Percentiles rank a stretch among this genome's conserved stretches.
Evolutionary conservation across 148 eudicot species (phyloP).

Genomic region (Talinum fruticosum): DNA sequence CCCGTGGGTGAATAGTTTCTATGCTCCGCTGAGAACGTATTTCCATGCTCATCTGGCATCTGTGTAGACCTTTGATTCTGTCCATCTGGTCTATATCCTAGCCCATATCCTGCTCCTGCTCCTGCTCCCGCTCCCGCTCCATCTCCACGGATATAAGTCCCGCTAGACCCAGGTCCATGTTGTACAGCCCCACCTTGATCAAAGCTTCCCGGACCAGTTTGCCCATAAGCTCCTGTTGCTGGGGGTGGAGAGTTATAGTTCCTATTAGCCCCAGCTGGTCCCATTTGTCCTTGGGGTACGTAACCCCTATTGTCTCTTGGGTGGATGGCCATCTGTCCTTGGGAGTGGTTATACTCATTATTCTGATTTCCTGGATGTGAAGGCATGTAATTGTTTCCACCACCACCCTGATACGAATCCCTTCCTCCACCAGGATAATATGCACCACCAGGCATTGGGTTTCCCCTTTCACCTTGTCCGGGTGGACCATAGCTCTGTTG

Average conservation of each 20-base stretch:
- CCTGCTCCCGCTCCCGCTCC: constrained; percentile 17
- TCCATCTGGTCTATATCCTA: constrained; percentile 30
- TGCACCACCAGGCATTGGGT: constrained; percentile 24
- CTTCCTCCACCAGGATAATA: constrained; percentile 30
- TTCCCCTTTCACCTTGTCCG: constrained; percentile 35
- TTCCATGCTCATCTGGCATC: constrained; percentile 31
- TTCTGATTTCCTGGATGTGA: constrained; percentile 35
- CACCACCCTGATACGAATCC: constrained; percentile 35
- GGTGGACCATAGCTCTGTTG: constrained; percentile 41
- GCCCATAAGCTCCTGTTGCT: constrained; percentile 39
- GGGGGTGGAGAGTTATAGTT: constrained; percentile 29
- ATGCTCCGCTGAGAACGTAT: constrained; percentile 30
- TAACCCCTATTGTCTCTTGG: constrained; percentile 29
- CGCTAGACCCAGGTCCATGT: constrained; percentile 23
- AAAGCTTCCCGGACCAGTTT: constrained; percentile 32
- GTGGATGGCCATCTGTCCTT: constrained; percentile 26
- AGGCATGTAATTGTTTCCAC: constrained; percentile 27
- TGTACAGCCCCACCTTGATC: constrained; percentile 32
- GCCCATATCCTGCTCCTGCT: constrained; percentile 15
- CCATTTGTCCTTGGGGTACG: constrained; percentile 27
- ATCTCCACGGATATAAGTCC: constrained; percentile 14
- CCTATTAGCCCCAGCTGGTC: constrained; percentile 14
- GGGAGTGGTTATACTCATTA: constrained; percentile 33
- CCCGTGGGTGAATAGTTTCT: constrained; percentile 30
- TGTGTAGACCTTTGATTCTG: constrained; percentile 30